Percentiles rank a stretch among this genome's conserved stretches.
These are phyloP conservation scores for Globisporangium okanoganense DNA, from an alignment of 352 stramenopile genomes.

Conservation along the genomic window DNA sequence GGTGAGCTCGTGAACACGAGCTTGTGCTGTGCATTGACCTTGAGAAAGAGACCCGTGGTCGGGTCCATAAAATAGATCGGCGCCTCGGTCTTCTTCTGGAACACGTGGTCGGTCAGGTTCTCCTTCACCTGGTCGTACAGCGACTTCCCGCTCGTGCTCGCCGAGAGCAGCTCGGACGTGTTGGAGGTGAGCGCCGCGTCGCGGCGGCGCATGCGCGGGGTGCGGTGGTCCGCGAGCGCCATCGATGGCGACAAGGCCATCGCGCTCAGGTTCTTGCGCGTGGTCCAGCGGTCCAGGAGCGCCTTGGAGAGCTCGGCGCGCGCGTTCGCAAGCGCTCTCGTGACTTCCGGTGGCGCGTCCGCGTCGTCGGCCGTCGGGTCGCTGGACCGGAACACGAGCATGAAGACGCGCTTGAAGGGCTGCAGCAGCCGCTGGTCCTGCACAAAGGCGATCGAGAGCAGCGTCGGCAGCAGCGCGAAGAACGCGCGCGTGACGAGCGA, in stretches of 20 bases:
- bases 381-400: conserved; percentile 1
- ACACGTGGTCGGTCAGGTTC: conserved; percentile 52
- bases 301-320: conserved; percentile 38
- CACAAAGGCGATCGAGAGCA: conserved; percentile 37
- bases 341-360: conserved; percentile 9
- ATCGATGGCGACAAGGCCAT: conserved; percentile 16
- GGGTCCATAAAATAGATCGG: conserved; percentile 74
- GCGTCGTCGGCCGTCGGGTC: conserved; percentile 16
- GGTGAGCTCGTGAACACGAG: conserved; percentile 58
- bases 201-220: not conserved
- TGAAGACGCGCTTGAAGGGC: conserved; percentile 27
- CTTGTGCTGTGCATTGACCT: conserved; percentile 57
- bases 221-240: conserved; percentile 13
- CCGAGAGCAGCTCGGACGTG: conserved; percentile 30
- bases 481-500: conserved; percentile 37
- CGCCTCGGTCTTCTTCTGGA: conserved; percentile 32
- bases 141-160: conserved; percentile 43
- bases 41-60: conserved; percentile 43
- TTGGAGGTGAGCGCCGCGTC: conserved; percentile 17
- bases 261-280: conserved; percentile 1
- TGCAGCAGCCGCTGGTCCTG: conserved; percentile 35
- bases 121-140: conserved; percentile 67
- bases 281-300: conserved; percentile 43
- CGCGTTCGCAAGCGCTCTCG: conserved; percentile 15
- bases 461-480: conserved; percentile 46